Base-by-base conservation (phyloP, 768 basidiomycete species). In the Lyophyllum semitale region DNA sequence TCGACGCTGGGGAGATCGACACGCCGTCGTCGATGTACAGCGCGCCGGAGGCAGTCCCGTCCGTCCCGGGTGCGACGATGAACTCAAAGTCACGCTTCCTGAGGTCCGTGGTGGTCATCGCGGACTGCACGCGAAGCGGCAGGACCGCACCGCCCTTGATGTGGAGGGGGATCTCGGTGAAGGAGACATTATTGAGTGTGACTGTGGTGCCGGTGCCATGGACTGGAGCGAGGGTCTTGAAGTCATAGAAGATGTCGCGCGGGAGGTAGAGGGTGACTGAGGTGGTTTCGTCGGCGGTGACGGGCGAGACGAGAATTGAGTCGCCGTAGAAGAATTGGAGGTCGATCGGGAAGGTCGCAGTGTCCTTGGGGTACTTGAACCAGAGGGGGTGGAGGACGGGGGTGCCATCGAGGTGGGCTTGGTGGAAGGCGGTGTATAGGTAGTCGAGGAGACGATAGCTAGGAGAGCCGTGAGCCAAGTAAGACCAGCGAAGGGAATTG, bases 401-500 rank as follows among this genome's bases (percentile, higher is more conserved):
- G 0, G 84, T 83, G n/a, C 87, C 88, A 55, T 83, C 79, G 17
- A 72, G 43, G 55, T 73, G 71, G 2, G 84, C 83, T 44, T 76
- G 67, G 64, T 88, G 85, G 77, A 89, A 83, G 2, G 84, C 78
- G 5, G 88, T 89, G 68, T 87, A 89, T 53, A 89, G 64, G 68
- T 89, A 89, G 64, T 89, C 88, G 45, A 89, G 60, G 4, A 89
- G 73, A 48, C 85, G 85, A 60, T 88, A 87, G 15, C 84, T 86
- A 48, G 32, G 27, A 33, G 8, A 23, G 40, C 17, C 40, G 23
- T 48, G 15, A 53, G 53, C 12, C n/a, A n/a, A n/a, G n/a, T 41
- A 12, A n/a, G n/a, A n/a, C n/a, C n/a, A 45, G 22, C 13, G 8
- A 47, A 8, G 51, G 2, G 4, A 30, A 15, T 11, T 18, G 47